Evolutionary conservation across 2,329 filamentous ascomycete species (phyloP), one percentile per base, ranked within the genome.

Genomic region (Sclerotiophoma versabilis): DNA sequence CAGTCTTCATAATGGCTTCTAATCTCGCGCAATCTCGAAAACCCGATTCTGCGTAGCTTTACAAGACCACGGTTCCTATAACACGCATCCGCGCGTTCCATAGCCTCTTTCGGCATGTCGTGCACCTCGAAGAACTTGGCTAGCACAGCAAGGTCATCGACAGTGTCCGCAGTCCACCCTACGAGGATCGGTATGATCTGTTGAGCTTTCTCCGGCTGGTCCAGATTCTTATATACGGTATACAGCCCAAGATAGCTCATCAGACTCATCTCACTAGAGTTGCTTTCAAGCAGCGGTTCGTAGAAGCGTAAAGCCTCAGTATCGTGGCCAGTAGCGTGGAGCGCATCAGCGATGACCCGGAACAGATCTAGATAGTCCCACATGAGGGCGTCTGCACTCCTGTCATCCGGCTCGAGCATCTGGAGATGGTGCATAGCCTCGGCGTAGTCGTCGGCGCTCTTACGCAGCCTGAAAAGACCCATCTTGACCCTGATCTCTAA

Each of bases 401-500:
- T 76, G 39, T 87, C 83, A 6, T 84, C 81, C 2, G 90, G 87
- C 43, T 90, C 84, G 23, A 97, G 80, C 78, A 88, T 87, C 54
- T 84, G 77, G 51, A 82, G 75, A 57, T 82, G 80, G 29, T 65
- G 66, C 70, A 90, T 80, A 15, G 91, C 92, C 77, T 98, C 93
- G 12, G 85, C 78, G 19, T 81, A 75, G 57, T 83, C 70, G 14
- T 84, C 78, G 22, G 88, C 78, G 0, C 85, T 86, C 55, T 91
- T 79, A 49, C 86, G 87, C 29, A 96, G 77, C n/a, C 95, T 87
- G 70, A 92, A 93, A 4, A 93, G 79, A 3, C 91, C 93, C 59
- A 99, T 79, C 69, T 93, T 95, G 25, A 91, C 84, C 17, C 93
- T 87, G 34, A 99, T 79, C 62, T 97, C 92, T 5, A 93, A 74